Conservation (phyloP, 2,329 filamentous ascomycete genomes). For the Cryphonectria radicalis region DNA sequence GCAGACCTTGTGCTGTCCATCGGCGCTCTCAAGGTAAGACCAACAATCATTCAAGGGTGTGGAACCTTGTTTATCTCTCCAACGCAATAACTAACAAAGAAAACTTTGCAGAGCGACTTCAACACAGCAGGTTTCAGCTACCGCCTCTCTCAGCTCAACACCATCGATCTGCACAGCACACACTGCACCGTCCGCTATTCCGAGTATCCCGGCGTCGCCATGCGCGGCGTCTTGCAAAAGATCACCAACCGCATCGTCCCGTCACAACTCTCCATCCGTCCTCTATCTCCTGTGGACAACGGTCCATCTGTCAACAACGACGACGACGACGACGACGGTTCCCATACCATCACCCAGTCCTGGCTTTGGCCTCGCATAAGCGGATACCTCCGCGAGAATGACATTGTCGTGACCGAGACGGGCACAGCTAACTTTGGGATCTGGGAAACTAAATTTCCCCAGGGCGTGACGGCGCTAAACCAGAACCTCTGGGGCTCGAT, state of each 20-base stretch:
- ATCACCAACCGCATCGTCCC: constrained; percentile 64
- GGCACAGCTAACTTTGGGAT: constrained; percentile 89
- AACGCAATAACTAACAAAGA: constrained; percentile 16
- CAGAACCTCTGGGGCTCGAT: constrained; percentile 77
- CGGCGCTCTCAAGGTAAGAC: constrained; percentile 61
- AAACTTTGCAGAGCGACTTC: constrained; percentile 65
- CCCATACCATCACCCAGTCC: constrained; percentile 63
- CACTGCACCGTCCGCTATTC: constrained; percentile 76
- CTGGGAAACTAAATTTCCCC: constrained; percentile 81
- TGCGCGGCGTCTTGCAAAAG: constrained; percentile 78
- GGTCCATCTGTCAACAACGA: constrained; percentile 46
- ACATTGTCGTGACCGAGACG: constrained; percentile 85
- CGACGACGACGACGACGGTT: constrained; percentile 48
- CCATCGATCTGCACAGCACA: constrained; percentile 80
- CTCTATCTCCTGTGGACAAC: constrained; percentile 59
- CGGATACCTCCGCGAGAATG: constrained; percentile 70
- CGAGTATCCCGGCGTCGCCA: constrained; percentile 76
- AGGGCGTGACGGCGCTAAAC: constrained; percentile 76
- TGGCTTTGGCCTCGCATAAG: constrained; percentile 81
- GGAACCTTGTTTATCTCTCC: neutral
- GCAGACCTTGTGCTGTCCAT: constrained; percentile 74
- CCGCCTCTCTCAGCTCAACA: constrained; percentile 73
- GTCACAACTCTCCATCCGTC: constrained; percentile 58
- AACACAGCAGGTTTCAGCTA: constrained; percentile 86
- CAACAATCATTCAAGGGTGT: neutral